A percentile compares a stretch with the other conserved stretches of the same genome.
These are phyloP conservation scores for Cornus florida DNA, from an alignment of 148 eudicot genomes.

Conservation along the genomic window DNA sequence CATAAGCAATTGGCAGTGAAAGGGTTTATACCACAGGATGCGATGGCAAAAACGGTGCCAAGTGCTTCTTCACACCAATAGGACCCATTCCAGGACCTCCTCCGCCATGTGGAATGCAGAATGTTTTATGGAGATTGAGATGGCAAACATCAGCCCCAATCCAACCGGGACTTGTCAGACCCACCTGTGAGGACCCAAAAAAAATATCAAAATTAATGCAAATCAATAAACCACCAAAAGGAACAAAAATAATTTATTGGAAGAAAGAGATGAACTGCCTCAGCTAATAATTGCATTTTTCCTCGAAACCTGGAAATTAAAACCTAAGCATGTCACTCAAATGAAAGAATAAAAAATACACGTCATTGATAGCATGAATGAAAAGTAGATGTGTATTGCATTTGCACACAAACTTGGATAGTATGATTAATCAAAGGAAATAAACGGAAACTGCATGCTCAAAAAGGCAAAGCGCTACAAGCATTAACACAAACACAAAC, in stretches of 20 bases:
- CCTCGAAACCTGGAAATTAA: neutral
- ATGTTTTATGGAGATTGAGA: slow-evolving; percentile 98
- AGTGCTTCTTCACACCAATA: slow-evolving; percentile 95
- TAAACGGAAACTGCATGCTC: too few species aligned
- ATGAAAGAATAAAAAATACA: too few species aligned
- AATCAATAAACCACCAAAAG: neutral
- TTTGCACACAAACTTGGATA: neutral
- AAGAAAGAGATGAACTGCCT: neutral
- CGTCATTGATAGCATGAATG: too few species aligned
- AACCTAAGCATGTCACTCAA: too few species aligned
- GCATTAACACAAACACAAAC: neutral
- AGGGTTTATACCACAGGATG: slow-evolving; percentile 89
- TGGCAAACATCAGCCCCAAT: slow-evolving; percentile 99
- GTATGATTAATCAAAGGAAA: neutral
- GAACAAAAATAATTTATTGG: neutral
- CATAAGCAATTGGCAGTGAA: neutral
- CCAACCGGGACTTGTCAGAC: slow-evolving; percentile 94
- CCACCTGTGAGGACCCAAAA: slow-evolving; percentile 53
- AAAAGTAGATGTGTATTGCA: too few species aligned
- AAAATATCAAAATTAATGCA: neutral
- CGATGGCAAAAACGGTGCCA: slow-evolving; percentile 94
- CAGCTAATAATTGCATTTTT: neutral
- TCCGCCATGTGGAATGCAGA: slow-evolving; percentile 98
- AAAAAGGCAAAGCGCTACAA: neutral
- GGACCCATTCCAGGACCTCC: slow-evolving; percentile 99